Base-by-base conservation (phyloP, 2,329 filamentous ascomycete genomes). In the Ascocoryne sarcoides region DNA sequence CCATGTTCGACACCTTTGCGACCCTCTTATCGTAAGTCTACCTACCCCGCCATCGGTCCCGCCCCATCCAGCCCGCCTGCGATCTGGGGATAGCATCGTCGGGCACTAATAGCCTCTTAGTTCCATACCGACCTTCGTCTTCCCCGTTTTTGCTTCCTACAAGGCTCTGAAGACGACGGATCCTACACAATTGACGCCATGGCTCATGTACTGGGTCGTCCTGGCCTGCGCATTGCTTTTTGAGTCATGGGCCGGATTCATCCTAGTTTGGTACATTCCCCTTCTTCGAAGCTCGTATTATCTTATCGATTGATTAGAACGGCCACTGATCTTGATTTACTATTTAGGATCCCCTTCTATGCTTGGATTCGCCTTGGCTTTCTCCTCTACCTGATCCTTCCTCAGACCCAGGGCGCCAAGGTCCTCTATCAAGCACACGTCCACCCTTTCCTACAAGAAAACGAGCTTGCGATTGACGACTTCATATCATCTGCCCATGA, bases 161-260 rank as follows among this genome's bases (percentile, higher is more conserved):
- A 96, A 96, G 71, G 90, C 92, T 36, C 82, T 98, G 59, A 90
- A 92, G 66, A 89, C 87, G 12, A 83, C 84, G 38, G 86, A 95
- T 62, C 88, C 89, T 2, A 82, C 86, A 28, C 80, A 93, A 60
- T 74, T 95, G 45, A 86, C 86, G 49, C 90, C 90, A 80, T 98
- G 92, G 92, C 76, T 96, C 51, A 96, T 96, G 84, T 98, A 96
- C 74, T 98, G 90, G 84, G 87, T 95, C 45, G 87, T 95, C 17
- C 76, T 95, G 50, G 84, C 85, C 46, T 82, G 85, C 61, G 77
- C 81, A 54, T 71, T 89, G 42, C 75, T 92, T 46, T 76, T 80
- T 63, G 92, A 96, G 67, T 89, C 83, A 34, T 94, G 88, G 76
- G 79, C 84, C 42, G 78, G 82, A 55, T 95, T 90, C 66, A 80